Base-by-base conservation (phyloP, 768 basidiomycete species). In the Mycena vitilis region DNA sequence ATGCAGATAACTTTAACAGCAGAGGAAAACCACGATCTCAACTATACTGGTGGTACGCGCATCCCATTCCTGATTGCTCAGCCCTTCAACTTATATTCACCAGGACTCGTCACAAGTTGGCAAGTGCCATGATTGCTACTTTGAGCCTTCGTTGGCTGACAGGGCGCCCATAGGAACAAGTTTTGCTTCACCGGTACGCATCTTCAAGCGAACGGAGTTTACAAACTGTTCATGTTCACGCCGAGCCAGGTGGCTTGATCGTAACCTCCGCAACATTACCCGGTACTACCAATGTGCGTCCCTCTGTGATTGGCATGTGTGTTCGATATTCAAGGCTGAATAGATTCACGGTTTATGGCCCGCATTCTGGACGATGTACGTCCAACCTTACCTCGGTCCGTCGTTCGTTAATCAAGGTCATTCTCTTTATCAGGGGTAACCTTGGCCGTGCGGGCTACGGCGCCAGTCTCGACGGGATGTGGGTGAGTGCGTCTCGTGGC, bases 401-500 rank as follows among this genome's bases (percentile, higher is more conserved):
- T 30, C 30, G 3, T 5, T 30, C 30, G 3, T 30, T 30, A 30
- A 30, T 3, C 5, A 30, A 30, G 30, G 30, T 30, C 13, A 23
- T 5, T 44, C n/a, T n/a, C n/a, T n/a, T n/a, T n/a, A n/a, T 9
- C 45, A 67, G 60, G 66, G 66, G 66, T 9, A 67, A 67, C 25
- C 66, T 67, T 8, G 66, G 66, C 34, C 53, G 66, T 23, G 66
- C 66, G 2, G 66, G 66, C 18, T 67, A 56, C 22, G 65, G 65
- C n/a, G 95, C 94, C 47, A 86, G 87, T 72, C 83, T 95, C 1
- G 95, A 96, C 61, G 95, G 95, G 70, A 86, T 89, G 87, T 67
- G 66, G 66, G 66, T 67, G 22, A 62, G 66, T 51, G 37, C n/a
- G 10, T 38, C 9, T 30, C 5, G 30, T 5, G 30, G 30, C 30